phyloP scores from a whole-genome alignment of 768 basidiomycete species.

The Tricholoma bakamatsutake region DNA sequence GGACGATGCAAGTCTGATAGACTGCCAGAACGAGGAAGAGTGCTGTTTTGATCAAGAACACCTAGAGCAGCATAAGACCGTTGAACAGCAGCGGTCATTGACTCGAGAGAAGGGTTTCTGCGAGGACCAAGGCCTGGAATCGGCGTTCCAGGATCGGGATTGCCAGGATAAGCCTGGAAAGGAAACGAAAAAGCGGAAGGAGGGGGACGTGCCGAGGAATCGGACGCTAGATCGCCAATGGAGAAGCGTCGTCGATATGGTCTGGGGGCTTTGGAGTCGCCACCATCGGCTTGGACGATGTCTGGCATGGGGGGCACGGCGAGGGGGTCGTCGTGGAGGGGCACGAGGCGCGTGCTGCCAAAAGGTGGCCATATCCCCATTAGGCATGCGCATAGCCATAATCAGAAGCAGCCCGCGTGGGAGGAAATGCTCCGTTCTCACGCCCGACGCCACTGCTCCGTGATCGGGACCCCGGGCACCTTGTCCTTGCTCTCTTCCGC shows the following conservation, averaged over 20 bases:
- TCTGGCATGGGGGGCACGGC: no score
- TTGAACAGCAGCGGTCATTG: conserved; percentile 23
- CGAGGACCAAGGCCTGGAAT: conserved; percentile 32
- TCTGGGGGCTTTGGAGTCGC: neutral
- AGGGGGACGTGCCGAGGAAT: conserved; percentile 17
- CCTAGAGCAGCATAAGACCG: conserved; percentile 19
- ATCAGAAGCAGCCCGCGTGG: no score
- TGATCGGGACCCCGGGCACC: no score
- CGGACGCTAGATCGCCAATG: neutral
- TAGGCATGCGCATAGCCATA: no score
- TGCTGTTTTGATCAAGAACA: conserved; percentile 6
- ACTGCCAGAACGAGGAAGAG: conserved; percentile 16
- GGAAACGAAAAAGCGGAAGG: conserved; percentile 37
- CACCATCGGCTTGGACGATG: no score
- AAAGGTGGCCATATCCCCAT: no score
- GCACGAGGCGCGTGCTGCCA: no score
- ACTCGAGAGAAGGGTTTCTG: conserved; percentile 40
- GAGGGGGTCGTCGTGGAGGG: no score
- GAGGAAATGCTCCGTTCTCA: no score
- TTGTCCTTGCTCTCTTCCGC: no score
- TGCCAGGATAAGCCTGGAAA: conserved; percentile 60
- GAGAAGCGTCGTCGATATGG: neutral
- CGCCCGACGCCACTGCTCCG: no score
- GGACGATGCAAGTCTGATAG: conserved; percentile 31
- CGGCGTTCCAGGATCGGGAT: conserved; percentile 44